phyloP scores from a whole-genome alignment of 108 stramenopile genomes.

The Ochromonas danica region DNA sequence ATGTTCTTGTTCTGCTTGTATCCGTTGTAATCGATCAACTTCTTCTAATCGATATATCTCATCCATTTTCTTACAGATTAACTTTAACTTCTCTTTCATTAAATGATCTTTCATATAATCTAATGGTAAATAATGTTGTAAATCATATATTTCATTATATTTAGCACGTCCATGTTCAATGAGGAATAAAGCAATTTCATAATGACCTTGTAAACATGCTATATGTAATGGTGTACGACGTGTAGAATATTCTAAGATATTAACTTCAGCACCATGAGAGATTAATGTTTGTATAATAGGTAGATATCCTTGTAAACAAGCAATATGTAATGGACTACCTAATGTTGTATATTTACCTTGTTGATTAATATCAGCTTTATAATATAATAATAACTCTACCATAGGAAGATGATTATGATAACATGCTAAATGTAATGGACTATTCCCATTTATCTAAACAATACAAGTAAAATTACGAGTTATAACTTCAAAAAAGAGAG shows the following conservation, averaged over 20 bases:
- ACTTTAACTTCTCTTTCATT: not conserved
- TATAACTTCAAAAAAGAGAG: not conserved
- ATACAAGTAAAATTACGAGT: not conserved
- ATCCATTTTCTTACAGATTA: not conserved
- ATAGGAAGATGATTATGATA: not conserved
- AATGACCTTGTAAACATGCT: constrained; percentile 3
- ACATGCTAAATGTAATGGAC: not conserved
- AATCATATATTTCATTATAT: not conserved
- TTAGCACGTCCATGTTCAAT: not conserved
- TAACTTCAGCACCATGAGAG: not conserved
- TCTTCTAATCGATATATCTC: not conserved
- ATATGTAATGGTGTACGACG: constrained; percentile 10
- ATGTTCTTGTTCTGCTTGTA: not conserved
- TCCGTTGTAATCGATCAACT: not conserved
- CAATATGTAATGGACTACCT: not conserved
- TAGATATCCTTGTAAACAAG: not conserved
- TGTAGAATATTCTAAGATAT: not conserved
- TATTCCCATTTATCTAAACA: not conserved
- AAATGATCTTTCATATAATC: not conserved
- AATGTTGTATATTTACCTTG: not conserved
- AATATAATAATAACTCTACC: not conserved
- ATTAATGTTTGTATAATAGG: not conserved
- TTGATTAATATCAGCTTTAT: not conserved
- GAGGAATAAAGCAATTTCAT: not conserved
- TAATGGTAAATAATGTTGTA: not conserved